Evolutionary conservation across 2,329 filamentous ascomycete species (phyloP).

Genomic region (Penicillium corylophilum): DNA sequence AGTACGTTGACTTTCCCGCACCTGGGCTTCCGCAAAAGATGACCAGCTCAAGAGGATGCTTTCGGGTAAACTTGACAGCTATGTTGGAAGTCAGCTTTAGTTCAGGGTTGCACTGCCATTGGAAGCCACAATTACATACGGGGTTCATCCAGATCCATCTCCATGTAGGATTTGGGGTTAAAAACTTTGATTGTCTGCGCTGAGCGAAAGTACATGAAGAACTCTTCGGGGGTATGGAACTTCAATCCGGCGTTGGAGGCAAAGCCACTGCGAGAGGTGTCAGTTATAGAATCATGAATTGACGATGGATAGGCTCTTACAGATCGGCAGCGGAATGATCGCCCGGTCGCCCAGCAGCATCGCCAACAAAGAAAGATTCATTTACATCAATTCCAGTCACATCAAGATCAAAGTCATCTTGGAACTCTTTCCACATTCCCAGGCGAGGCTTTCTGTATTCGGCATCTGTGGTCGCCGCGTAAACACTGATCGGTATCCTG

Average conservation of each 20-base stretch:
- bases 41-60: conserved; percentile 69
- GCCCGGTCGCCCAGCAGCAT: conserved; percentile 64
- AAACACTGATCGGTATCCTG: conserved; percentile 74
- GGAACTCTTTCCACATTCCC: conserved; percentile 80
- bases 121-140: conserved; percentile 27
- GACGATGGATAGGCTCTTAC: conserved; percentile 32
- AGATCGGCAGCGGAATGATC: conserved; percentile 63
- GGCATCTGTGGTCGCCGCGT: conserved; percentile 82
- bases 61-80: conserved; percentile 53
- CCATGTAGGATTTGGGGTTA: neutral
- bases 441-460: conserved; percentile 79
- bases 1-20: conserved; percentile 90
- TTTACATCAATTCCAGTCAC: conserved; percentile 63
- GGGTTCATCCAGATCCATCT: conserved; percentile 28
- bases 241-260: conserved; percentile 78
- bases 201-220: too few relatives aligned
- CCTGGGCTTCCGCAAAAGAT: conserved; percentile 87
- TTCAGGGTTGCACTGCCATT: neutral
- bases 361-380: conserved; percentile 81
- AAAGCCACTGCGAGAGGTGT: conserved; percentile 61
- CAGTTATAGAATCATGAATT: conserved; percentile 8
- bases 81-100: neutral
- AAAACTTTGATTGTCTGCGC: conserved; percentile 42
- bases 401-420: conserved; percentile 61
- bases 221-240: conserved; percentile 89